Conservation (phyloP, 805 yeast genomes). For the Yarrowia sp. region DNA sequence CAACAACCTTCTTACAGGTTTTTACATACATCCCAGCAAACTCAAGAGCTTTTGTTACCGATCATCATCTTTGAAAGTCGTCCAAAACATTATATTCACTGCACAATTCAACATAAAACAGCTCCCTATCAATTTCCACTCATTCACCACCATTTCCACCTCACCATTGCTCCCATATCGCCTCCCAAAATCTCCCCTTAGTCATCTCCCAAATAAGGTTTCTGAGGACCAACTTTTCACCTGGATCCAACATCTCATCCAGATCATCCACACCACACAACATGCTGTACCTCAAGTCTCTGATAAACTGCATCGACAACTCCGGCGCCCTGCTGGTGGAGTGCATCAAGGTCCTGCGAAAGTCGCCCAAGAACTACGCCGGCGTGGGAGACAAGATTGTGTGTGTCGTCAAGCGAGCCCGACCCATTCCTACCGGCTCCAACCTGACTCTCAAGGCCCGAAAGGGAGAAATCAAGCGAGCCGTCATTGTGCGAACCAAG, state of each 20-base stretch:
- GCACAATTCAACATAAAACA: too few relatives aligned
- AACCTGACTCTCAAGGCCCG: conserved; percentile 70
- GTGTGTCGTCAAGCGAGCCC: conserved; percentile 89
- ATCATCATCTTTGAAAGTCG: too few relatives aligned
- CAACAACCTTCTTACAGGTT: too few relatives aligned
- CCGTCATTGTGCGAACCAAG: conserved; percentile 90
- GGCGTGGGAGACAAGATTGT: conserved; percentile 78
- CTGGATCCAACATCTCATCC: background rate
- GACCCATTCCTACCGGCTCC: conserved; percentile 72
- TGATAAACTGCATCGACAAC: conserved; percentile 89
- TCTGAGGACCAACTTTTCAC: background rate
- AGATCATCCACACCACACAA: conserved; percentile 26
- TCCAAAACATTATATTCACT: too few relatives aligned
- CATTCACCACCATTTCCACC: too few relatives aligned
- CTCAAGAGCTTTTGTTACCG: too few relatives aligned
- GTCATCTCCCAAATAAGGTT: background rate
- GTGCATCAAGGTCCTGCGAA: conserved; percentile 91
- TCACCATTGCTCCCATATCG: background rate
- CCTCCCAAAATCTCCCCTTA: background rate
- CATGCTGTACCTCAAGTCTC: conserved; percentile 86
- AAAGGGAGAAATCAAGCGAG: conserved; percentile 93
- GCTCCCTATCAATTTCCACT: too few relatives aligned
- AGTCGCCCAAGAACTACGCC: conserved; percentile 80
- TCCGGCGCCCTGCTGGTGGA: conserved; percentile 94
- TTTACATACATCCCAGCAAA: too few relatives aligned